Evolutionary conservation across 495 filamentous ascomycete genomes (phyloP), one percentile per base, ranked within the genome.

Genomic region (Barbatosphaeria neglecta): DNA sequence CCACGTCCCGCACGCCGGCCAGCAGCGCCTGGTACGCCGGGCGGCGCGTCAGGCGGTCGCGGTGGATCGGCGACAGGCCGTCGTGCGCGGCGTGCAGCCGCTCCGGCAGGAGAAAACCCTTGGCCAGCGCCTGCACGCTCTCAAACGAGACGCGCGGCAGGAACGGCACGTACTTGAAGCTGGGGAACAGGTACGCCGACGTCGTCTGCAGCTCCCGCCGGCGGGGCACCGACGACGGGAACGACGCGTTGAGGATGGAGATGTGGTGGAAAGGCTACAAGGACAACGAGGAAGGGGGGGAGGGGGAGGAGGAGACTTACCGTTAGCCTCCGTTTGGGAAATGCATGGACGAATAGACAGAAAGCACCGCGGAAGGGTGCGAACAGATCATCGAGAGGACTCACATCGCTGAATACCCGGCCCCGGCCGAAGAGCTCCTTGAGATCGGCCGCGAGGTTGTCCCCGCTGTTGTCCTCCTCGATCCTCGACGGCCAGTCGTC

Each of bases 401-500:
- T 60, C 61, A 90, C 84, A 72, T 95, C 83, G 48, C 73, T 75
- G 54, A 74, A 86, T 43, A 69, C 65, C 5, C 84, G 87, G 11
- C 76, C 77, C 19, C 76, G 71, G 8, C 80, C 83, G 33, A 87
- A 53, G 20, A 88, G 55, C 23, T 66, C 64, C 61, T 84, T 90
- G 50, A 96, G 57, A 35, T 78, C 76, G 41, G 82, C 77, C 1
- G 82, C 85, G 8, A 95, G 65, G 49, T 80, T 78, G n/a, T 73
- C 69, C 16, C 67, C 72, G 41, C 60, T 55, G 45, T 73, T 66
- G 33, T 72, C 70, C 17, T 72, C 70, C 46, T 77, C 74, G 45
- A 74, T 95, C 60, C 61, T 83, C 68, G 59, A 89, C 16, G 73
- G 73, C 92, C 92, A 98, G 61, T 96, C 86, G 18, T 69, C 56